Percentiles rank a stretch among this genome's conserved stretches.
Evolutionary conservation across 257 asterid species (phyloP).

Genomic region (Salvia hispanica): DNA sequence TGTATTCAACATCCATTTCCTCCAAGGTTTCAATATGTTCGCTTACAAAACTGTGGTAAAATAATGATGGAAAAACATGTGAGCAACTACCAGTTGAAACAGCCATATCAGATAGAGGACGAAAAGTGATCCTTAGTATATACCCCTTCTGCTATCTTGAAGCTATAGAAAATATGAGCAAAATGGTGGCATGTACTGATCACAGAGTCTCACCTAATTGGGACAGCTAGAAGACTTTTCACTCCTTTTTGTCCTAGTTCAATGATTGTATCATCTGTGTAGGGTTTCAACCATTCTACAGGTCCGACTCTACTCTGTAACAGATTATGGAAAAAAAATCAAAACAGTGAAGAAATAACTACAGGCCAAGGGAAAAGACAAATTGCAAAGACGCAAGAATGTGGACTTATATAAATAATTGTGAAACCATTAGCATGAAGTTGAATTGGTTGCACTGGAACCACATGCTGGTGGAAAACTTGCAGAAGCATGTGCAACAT

Average conservation of each 20-base stretch:
- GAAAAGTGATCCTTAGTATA: neutral
- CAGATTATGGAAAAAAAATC: conserved; percentile 36
- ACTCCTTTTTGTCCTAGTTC: conserved; percentile 94
- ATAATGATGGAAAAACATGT: conserved; percentile 20
- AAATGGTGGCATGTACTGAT: conserved; percentile 24
- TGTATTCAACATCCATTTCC: conserved; percentile 98
- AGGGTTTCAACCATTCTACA: conserved; percentile 98
- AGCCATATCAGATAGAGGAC: conserved; percentile 27
- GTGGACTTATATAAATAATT: conserved; percentile 2
- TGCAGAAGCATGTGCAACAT: conserved; percentile 27
- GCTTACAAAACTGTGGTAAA: conserved; percentile 78
- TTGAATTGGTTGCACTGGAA: conserved; percentile 20
- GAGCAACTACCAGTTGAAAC: conserved; percentile 28
- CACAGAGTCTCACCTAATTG: conserved; percentile 67
- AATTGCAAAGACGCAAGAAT: neutral
- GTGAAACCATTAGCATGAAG: neutral
- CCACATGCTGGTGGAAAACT: neutral
- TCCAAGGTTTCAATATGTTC: conserved; percentile 98
- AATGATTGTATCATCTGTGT: conserved; percentile 91
- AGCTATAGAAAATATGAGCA: neutral
- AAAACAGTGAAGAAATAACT: conserved; percentile 21
- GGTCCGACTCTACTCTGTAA: conserved; percentile 99
- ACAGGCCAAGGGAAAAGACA: neutral
- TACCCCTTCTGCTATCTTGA: conserved; percentile 6
- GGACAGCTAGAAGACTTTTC: conserved; percentile 95